Evolutionary conservation across 305 asterid species (phyloP).

Genomic region (Fraxinus floribunda): DNA sequence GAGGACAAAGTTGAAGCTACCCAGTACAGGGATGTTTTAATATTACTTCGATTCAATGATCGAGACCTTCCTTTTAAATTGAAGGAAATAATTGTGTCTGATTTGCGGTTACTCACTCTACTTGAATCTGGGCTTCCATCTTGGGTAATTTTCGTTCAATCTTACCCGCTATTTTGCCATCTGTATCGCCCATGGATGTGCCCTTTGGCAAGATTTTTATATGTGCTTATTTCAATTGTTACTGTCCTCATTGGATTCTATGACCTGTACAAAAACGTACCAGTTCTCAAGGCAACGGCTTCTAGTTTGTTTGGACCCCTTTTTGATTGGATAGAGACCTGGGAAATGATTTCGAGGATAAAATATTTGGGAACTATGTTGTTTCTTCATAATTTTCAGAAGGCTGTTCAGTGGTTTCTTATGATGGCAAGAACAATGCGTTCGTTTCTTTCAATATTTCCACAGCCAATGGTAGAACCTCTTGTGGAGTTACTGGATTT

Average conservation of each 20-base stretch:
- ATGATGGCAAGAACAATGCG: constrained; percentile 40
- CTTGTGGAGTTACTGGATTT: constrained; percentile 45
- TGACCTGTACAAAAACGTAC: constrained; percentile 80
- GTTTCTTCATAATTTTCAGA: constrained; percentile 71
- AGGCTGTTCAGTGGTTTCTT: constrained; percentile 70
- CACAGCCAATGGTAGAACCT: constrained; percentile 53
- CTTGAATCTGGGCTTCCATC: constrained; percentile 86
- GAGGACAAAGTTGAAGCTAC: constrained; percentile 46
- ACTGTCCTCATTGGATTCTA: constrained; percentile 86
- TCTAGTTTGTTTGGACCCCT: constrained; percentile 76
- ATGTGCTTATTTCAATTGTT: constrained; percentile 58
- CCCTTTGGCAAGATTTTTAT: constrained; percentile 71
- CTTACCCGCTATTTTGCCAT: constrained; percentile 77
- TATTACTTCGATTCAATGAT: constrained; percentile 60
- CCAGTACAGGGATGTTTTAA: constrained; percentile 55
- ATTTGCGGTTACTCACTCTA: constrained; percentile 62
- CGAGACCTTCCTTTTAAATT: constrained; percentile 67
- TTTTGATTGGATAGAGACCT: constrained; percentile 26
- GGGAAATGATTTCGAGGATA: constrained; percentile 83
- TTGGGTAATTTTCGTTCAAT: constrained; percentile 78
- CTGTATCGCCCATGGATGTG: constrained; percentile 96
- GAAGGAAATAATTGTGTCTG: constrained; percentile 57
- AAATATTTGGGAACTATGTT: constrained; percentile 81
- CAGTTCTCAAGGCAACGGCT: constrained; percentile 70
- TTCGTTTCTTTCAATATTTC: constrained; percentile 38